A percentile compares a stretch with the other conserved stretches of the same genome.
These are phyloP conservation scores for Hygrophorus pudorinus DNA, from an alignment of 768 basidiomycete genomes.

Conservation along the genomic window DNA sequence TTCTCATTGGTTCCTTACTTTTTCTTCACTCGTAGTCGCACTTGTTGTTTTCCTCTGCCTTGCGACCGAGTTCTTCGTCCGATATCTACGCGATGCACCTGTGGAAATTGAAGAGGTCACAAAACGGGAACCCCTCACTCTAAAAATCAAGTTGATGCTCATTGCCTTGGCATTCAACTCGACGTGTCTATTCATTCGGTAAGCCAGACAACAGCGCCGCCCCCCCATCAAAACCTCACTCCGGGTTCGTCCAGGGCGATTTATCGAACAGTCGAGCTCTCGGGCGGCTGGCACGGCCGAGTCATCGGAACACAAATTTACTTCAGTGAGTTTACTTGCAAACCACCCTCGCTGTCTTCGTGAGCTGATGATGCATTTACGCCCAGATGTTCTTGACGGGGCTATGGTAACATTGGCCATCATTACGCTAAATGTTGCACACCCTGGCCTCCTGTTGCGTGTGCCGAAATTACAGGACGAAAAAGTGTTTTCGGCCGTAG, in stretches of 20 bases:
- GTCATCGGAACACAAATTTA: slow-evolving; percentile 29
- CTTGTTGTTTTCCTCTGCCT: slow-evolving; percentile 23
- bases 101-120: slow-evolving; percentile 11
- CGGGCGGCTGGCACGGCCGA: slow-evolving; percentile 30
- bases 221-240: neutral
- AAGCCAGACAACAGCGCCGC: slow-evolving; percentile 7
- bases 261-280: slow-evolving; percentile 32
- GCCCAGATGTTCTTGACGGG: slow-evolving; percentile 15
- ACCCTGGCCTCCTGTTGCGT: slow-evolving; percentile 12
- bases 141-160: slow-evolving; percentile 21
- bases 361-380: neutral
- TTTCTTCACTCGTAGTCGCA: slow-evolving; percentile 28
- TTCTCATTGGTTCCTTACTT: neutral
- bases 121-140: slow-evolving; percentile 9
- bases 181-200: slow-evolving; percentile 43
- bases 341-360: neutral
- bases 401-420: slow-evolving; percentile 14
- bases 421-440: slow-evolving; percentile 13
- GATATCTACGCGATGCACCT: slow-evolving; percentile 27
- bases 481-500: no score
- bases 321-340: slow-evolving; percentile 22
- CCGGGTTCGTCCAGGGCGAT: slow-evolving; percentile 19
- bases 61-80: slow-evolving; percentile 33
- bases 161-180: slow-evolving; percentile 26
- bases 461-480: no score